These are phyloP conservation scores for Lyophyllum atratum DNA, from an alignment of 768 basidiomycete genomes.

Conservation along the genomic window DNA sequence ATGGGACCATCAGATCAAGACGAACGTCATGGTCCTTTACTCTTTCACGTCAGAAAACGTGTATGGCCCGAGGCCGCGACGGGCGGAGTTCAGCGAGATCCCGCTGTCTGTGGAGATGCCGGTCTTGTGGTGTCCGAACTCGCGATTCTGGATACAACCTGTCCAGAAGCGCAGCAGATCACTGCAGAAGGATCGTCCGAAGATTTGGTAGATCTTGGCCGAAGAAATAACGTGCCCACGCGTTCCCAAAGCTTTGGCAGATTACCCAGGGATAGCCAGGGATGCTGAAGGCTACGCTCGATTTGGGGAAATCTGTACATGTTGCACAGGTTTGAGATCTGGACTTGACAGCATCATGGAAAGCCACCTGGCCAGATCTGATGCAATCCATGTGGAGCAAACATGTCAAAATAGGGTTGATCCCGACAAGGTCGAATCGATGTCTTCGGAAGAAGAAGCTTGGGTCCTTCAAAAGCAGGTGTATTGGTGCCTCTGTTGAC, in stretches of 20 bases:
- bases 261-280: neutral
- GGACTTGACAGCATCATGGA: slow-evolving; percentile 20
- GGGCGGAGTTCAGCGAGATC: slow-evolving; percentile 6
- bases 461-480: slow-evolving; percentile 11
- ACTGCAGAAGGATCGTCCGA: neutral
- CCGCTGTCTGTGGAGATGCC: neutral
- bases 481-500: neutral
- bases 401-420: slow-evolving; percentile 17
- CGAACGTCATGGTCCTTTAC: neutral
- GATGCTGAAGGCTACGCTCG: neutral
- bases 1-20: slow-evolving; percentile 5
- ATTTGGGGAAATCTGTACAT: slow-evolving; percentile 10
- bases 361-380: slow-evolving; percentile 8
- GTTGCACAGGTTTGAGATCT: slow-evolving; percentile 12
- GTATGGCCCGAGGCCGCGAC: slow-evolving; percentile 4
- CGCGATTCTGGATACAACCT: neutral
- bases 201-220: neutral
- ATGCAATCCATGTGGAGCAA: slow-evolving; percentile 14
- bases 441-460: slow-evolving; percentile 28
- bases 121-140: neutral
- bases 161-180: neutral
- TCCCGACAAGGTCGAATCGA: slow-evolving; percentile 38
- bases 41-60: slow-evolving; percentile 6
- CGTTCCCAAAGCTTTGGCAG: slow-evolving; percentile 5
- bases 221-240: slow-evolving; percentile 2